Conservation (phyloP, 2,329 filamentous ascomycete species). For the Claviceps purpurea region DNA sequence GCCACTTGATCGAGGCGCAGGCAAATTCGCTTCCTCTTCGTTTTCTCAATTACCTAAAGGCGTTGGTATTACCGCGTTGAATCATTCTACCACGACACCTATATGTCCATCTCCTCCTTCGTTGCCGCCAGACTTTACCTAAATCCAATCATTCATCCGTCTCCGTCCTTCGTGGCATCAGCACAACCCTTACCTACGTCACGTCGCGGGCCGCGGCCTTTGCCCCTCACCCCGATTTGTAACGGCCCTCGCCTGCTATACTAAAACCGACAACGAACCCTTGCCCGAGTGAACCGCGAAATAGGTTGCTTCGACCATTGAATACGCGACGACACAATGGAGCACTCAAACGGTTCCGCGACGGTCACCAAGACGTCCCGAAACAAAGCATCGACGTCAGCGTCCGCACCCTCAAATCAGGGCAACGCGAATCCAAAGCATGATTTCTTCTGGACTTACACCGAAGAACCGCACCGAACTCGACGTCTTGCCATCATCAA, state of each 20-base stretch:
- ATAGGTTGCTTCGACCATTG: background rate
- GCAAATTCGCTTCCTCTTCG: background rate
- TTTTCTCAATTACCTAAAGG: background rate
- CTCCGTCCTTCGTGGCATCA: background rate
- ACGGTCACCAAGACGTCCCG: conserved; percentile 21
- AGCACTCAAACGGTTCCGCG: conserved; percentile 18
- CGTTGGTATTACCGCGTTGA: too few species aligned
- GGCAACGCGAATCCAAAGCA: conserved; percentile 16
- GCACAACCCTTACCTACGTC: too few species aligned
- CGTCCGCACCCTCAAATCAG: conserved; percentile 9
- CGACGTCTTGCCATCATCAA: conserved; percentile 91
- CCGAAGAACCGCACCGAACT: conserved; percentile 90
- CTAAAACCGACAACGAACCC: background rate
- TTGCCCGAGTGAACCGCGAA: background rate
- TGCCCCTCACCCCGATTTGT: background rate
- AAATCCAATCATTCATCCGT: too few species aligned
- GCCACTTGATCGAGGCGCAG: background rate
- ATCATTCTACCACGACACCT: too few species aligned
- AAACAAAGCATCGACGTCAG: conserved; percentile 9
- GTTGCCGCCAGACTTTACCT: too few species aligned
- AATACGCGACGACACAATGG: conserved; percentile 1
- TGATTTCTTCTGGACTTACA: conserved; percentile 96
- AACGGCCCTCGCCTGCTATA: background rate
- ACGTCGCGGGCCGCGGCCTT: background rate
- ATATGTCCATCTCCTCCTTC: too few species aligned